Conservation (phyloP, 2,329 filamentous ascomycete genomes). For the Aureobasidium zeae region DNA sequence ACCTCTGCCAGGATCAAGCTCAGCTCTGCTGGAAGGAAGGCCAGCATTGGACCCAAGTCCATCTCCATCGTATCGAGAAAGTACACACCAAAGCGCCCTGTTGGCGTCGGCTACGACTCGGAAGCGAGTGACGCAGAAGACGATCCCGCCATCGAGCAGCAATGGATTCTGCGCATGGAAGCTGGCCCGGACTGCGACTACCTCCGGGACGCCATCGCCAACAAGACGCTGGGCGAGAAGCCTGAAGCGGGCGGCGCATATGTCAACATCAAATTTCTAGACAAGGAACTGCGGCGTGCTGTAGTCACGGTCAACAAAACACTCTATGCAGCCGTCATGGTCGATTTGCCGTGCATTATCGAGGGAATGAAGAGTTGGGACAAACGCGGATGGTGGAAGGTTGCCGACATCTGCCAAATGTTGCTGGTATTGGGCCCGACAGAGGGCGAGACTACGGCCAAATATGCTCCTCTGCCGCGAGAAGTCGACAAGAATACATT, state of each 20-base stretch:
- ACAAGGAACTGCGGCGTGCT: conserved; percentile 62
- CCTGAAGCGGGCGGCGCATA: conserved; percentile 61
- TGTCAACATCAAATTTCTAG: conserved; percentile 70
- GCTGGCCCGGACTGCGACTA: conserved; percentile 82
- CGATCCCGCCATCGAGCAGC: conserved; percentile 82
- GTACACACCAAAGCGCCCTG: conserved; percentile 56
- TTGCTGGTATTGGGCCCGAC: conserved; percentile 66
- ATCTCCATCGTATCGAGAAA: conserved; percentile 20
- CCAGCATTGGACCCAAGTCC: conserved; percentile 19
- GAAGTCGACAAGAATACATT: conserved; percentile 60
- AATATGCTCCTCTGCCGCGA: conserved; percentile 52
- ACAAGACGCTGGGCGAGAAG: conserved; percentile 64
- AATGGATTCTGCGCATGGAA: conserved; percentile 80
- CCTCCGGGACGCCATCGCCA: conserved; percentile 63
- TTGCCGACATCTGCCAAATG: conserved; percentile 83
- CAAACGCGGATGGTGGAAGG: conserved; percentile 75
- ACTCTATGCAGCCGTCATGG: conserved; percentile 66
- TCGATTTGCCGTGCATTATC: conserved; percentile 78
- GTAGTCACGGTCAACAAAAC: conserved; percentile 60
- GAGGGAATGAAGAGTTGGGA: conserved; percentile 94
- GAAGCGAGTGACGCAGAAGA: conserved; percentile 83
- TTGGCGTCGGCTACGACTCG: conserved; percentile 90
- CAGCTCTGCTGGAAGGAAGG: conserved; percentile 1
- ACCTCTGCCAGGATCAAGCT: conserved; percentile 7
- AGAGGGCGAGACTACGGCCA: conserved; percentile 44